phyloP scores from a whole-genome alignment of 768 basidiomycete genomes.

The Phylloporus scabripes region DNA sequence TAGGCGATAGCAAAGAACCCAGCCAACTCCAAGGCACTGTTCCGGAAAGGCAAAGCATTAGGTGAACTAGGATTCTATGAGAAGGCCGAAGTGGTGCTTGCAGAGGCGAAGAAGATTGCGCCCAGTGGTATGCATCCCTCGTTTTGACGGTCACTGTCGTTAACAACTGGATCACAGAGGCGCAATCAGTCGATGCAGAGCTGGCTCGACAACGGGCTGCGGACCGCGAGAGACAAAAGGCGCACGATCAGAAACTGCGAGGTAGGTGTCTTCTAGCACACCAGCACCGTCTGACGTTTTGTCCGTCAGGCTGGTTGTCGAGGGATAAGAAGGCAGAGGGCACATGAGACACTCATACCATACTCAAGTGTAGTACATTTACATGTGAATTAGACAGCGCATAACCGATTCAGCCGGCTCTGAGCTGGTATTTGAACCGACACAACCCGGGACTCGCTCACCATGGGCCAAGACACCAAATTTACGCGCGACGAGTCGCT shows the following conservation, averaged over 20 bases:
- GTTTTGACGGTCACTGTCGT: background rate
- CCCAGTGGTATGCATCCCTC: conserved; percentile 42
- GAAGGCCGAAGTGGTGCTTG: conserved; percentile 59
- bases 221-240: conserved; percentile 64
- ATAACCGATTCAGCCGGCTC: background rate
- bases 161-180: conserved; percentile 37
- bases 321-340: conserved; percentile 26
- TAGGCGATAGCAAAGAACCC: conserved; percentile 74
- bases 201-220: conserved; percentile 51
- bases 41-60: conserved; percentile 74
- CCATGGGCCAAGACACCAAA: conserved; percentile 27
- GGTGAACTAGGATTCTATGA: conserved; percentile 75
- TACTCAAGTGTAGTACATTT: conserved; percentile 4
- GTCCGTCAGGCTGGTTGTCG: conserved; percentile 28
- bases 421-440: background rate
- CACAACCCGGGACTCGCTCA: background rate
- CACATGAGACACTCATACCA: conserved; percentile 19
- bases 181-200: conserved; percentile 56
- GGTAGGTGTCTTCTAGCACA: conserved; percentile 35
- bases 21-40: conserved; percentile 72
- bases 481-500: conserved; percentile 33
- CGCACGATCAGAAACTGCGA: conserved; percentile 66
- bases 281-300: conserved; percentile 1
- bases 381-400: conserved; percentile 11
- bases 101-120: conserved; percentile 60